A percentile compares a stretch with the other conserved stretches of the same genome.
Conservation (phyloP, 192 early-diverging fungal species). For the Pilobolus umbonatus region DNA sequence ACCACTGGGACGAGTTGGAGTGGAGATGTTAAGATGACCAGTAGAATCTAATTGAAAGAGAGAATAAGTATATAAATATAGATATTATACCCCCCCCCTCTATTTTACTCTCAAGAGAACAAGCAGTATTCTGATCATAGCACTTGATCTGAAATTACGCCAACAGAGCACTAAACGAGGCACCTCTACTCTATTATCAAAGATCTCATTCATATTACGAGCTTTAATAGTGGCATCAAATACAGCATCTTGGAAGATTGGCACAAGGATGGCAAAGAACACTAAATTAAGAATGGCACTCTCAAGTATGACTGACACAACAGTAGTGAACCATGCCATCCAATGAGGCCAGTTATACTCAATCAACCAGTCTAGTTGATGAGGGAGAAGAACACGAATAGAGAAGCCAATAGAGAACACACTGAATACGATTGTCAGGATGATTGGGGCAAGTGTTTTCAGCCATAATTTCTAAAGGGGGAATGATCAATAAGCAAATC, state of each 20-base stretch:
- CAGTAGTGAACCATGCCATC: slow-evolving; percentile 49
- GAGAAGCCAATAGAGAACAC: slow-evolving; percentile 39
- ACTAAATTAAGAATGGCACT: slow-evolving; percentile 41
- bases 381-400: slow-evolving; percentile 41
- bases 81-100: neutral
- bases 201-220: slow-evolving; percentile 26
- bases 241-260: slow-evolving; percentile 50
- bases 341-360: slow-evolving; percentile 41
- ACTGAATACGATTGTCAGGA: slow-evolving; percentile 43
- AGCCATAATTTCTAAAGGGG: slow-evolving; percentile 30
- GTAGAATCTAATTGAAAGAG: slow-evolving; percentile 29
- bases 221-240: slow-evolving; percentile 49
- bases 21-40: slow-evolving; percentile 51
- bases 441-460: slow-evolving; percentile 39
- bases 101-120: too few species aligned
- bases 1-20: slow-evolving; percentile 54
- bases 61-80: neutral
- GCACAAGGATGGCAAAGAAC: slow-evolving; percentile 51
- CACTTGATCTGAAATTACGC: slow-evolving; percentile 33
- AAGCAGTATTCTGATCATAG: too few species aligned
- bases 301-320: slow-evolving; percentile 52
- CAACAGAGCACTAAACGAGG: slow-evolving; percentile 35
- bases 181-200: slow-evolving; percentile 33
- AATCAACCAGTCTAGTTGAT: slow-evolving; percentile 50
- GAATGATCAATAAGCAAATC: neutral